These are phyloP conservation scores for Grosmannia huntii DNA, from an alignment of 2,329 filamentous ascomycete species.

Conservation along the genomic window DNA sequence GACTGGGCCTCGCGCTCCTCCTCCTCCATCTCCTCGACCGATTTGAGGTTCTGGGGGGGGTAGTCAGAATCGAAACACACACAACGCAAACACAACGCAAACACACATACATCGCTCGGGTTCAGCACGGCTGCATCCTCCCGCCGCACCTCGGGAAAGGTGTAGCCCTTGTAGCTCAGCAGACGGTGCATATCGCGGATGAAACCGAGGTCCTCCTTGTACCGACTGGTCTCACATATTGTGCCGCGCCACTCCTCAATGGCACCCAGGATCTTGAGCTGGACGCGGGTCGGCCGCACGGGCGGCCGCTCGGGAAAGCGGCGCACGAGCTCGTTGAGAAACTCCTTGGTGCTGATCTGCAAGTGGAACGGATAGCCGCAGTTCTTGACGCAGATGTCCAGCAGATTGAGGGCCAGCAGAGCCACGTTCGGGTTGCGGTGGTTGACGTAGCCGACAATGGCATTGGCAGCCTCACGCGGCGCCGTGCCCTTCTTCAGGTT, in stretches of 20 bases:
- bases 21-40: slow-evolving; percentile 96
- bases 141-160: slow-evolving; percentile 80
- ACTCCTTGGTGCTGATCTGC: slow-evolving; percentile 97
- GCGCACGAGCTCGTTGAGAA: slow-evolving; percentile 93
- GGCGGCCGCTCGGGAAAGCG: slow-evolving; percentile 91
- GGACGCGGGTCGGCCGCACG: slow-evolving; percentile 71
- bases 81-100: no score
- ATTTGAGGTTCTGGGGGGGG: slow-evolving; percentile 67
- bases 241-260: slow-evolving; percentile 98
- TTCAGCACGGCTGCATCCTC: slow-evolving; percentile 96
- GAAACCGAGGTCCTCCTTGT: slow-evolving; percentile 93
- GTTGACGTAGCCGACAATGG: slow-evolving; percentile 91
- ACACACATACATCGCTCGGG: slow-evolving; percentile 65
- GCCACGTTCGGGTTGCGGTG: slow-evolving; percentile 94
- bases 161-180: slow-evolving; percentile 91
- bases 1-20: slow-evolving; percentile 91
- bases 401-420: slow-evolving; percentile 75
- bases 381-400: slow-evolving; percentile 99
- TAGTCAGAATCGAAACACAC: slow-evolving; percentile 11
- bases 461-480: slow-evolving; percentile 85
- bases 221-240: slow-evolving; percentile 94
- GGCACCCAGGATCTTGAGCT: slow-evolving; percentile 83
- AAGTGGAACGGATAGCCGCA: slow-evolving; percentile 98
- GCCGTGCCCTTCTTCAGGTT: slow-evolving; percentile 95
- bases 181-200: slow-evolving; percentile 96